These are phyloP conservation scores for Trichosanthes truncata DNA, from an alignment of 306 rosid species.

Conservation along the genomic window DNA sequence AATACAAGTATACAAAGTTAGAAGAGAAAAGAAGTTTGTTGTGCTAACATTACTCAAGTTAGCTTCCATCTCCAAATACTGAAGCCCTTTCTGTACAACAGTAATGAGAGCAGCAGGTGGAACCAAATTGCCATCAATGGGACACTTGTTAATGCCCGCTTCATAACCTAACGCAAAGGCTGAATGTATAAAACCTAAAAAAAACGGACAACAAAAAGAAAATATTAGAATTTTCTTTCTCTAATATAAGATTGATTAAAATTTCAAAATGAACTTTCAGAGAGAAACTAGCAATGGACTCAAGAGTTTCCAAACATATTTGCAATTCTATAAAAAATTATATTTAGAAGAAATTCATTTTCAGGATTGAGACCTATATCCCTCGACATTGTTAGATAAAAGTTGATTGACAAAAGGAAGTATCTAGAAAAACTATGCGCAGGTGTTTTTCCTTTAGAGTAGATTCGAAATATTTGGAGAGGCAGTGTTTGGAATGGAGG, in stretches of 20 bases:
- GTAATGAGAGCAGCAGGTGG: slow-evolving; percentile 82
- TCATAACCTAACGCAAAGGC: slow-evolving; percentile 95
- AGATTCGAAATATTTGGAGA: background rate
- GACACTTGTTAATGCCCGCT: slow-evolving; percentile 73
- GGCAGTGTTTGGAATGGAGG: background rate
- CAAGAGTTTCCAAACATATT: background rate
- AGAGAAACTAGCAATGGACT: background rate
- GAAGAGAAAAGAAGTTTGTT: slow-evolving; percentile 14
- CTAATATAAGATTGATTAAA: background rate
- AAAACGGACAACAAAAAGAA: background rate
- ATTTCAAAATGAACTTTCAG: background rate
- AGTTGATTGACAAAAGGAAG: background rate
- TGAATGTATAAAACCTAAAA: slow-evolving; percentile 82
- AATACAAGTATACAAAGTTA: slow-evolving; percentile 1
- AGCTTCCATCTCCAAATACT: slow-evolving; percentile 97
- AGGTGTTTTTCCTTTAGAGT: background rate
- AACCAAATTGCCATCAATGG: slow-evolving; percentile 85
- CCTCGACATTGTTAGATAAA: background rate
- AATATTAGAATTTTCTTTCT: background rate
- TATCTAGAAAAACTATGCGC: background rate
- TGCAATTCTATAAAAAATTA: background rate
- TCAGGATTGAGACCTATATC: background rate
- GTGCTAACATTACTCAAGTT: slow-evolving; percentile 91
- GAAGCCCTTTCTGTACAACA: slow-evolving; percentile 89
- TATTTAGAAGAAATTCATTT: background rate